phyloP scores from a whole-genome alignment of 441 rosid species.

The Gossypium trilobum region DNA sequence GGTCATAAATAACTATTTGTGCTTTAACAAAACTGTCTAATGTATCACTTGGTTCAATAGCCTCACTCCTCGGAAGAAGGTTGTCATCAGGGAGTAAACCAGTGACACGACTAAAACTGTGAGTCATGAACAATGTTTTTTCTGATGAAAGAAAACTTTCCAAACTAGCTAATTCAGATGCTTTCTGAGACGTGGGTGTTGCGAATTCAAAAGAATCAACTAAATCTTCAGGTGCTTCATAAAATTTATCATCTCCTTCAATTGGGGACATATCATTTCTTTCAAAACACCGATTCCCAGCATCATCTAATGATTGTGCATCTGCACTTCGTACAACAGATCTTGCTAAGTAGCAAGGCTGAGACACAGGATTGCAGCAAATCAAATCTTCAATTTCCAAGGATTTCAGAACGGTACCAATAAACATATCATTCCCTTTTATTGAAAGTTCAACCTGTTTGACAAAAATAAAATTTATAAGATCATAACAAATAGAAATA shows the following conservation, averaged over 20 bases:
- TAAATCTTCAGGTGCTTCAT: conserved; percentile 83
- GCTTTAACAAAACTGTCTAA: conserved; percentile 94
- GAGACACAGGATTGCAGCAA: conserved; percentile 36
- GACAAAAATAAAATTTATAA: conserved; percentile 14
- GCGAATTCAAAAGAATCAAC: conserved; percentile 45
- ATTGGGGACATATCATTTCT: conserved; percentile 22
- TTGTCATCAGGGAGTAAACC: conserved; percentile 69
- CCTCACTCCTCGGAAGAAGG: conserved; percentile 29
- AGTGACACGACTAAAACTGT: conserved; percentile 58
- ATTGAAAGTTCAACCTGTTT: conserved; percentile 79
- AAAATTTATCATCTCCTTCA: conserved; percentile 86
- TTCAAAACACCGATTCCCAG: conserved; percentile 23
- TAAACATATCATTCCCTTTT: conserved; percentile 67
- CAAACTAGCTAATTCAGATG: conserved; percentile 22
- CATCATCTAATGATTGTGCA: conserved; percentile 32
- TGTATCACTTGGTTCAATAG: conserved; percentile 35
- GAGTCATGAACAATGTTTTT: conserved; percentile 44
- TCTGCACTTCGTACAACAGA: conserved; percentile 62
- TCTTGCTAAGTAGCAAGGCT: conserved; percentile 70
- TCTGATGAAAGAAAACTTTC: conserved; percentile 21
- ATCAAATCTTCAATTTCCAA: conserved; percentile 96
- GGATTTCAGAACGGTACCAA: conserved; percentile 80
- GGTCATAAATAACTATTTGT: conserved; percentile 69
- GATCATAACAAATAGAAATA: conserved; percentile 11
- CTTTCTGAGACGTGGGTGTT: conserved; percentile 16